Evolutionary conservation across 352 stramenopile species (phyloP).

Genomic region (Pythium grandisporangium): DNA sequence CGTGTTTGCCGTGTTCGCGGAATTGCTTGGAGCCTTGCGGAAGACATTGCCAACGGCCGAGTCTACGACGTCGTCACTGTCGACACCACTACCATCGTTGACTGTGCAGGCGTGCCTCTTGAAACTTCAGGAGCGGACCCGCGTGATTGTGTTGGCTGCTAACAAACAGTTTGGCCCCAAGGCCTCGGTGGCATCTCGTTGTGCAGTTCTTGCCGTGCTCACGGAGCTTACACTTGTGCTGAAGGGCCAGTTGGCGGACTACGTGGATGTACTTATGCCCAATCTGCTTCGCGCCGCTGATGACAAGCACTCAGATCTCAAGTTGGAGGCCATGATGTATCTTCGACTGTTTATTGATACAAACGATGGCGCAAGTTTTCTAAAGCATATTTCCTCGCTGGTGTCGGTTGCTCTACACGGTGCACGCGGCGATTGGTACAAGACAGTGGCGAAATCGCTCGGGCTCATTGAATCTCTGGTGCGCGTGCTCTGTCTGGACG

Average conservation of each 20-base stretch:
- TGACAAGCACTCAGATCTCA: slow-evolving; percentile 91
- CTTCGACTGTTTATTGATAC: slow-evolving; percentile 91
- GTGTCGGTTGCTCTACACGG: slow-evolving; percentile 84
- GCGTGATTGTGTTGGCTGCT: slow-evolving; percentile 57
- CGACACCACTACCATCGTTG: too few relatives aligned
- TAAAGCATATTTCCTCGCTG: slow-evolving; percentile 68
- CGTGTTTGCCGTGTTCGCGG: slow-evolving; percentile 93
- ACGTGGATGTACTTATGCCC: slow-evolving; percentile 64
- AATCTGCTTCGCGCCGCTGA: slow-evolving; percentile 83
- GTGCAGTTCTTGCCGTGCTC: slow-evolving; percentile 78
- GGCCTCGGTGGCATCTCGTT: slow-evolving; percentile 64
- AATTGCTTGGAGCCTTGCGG: slow-evolving; percentile 79
- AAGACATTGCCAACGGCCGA: slow-evolving; percentile 29
- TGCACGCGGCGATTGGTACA: slow-evolving; percentile 97
- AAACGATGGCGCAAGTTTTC: slow-evolving; percentile 76
- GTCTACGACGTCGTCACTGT: slow-evolving; percentile 13
- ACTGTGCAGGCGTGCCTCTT: slow-evolving; percentile 41
- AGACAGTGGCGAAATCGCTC: slow-evolving; percentile 94
- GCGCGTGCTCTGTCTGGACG: slow-evolving; percentile 50
- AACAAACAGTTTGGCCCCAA: slow-evolving; percentile 82
- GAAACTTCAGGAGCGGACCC: slow-evolving; percentile 50
- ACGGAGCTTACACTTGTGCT: slow-evolving; percentile 78
- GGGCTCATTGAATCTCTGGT: slow-evolving; percentile 90
- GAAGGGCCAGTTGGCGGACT: slow-evolving; percentile 58
- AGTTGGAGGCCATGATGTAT: slow-evolving; percentile 93